phyloP scores from a whole-genome alignment of 2,329 filamentous ascomycete species.

The Hypoxylon sp. region DNA sequence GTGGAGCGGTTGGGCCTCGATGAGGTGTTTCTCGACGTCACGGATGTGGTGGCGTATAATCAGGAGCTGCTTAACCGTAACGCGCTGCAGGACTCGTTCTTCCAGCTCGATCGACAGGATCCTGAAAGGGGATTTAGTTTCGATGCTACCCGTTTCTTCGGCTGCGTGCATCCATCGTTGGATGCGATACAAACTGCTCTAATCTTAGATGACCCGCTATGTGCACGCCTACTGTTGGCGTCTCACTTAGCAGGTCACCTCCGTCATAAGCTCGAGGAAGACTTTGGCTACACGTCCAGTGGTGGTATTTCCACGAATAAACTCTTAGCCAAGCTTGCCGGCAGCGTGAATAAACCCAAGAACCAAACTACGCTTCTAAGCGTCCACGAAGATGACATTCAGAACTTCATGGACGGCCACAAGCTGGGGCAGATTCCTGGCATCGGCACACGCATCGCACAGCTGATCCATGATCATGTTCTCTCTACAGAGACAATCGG shows the following conservation, averaged over 20 bases:
- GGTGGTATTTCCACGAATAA: conserved; percentile 91
- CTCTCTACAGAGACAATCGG: conserved; percentile 44
- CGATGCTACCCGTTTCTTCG: conserved; percentile 73
- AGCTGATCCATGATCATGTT: conserved; percentile 70
- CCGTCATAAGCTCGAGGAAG: conserved; percentile 74
- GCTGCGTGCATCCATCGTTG: conserved; percentile 57
- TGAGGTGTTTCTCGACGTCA: conserved; percentile 87
- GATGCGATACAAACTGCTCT: conserved; percentile 35
- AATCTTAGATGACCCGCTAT: conserved; percentile 51
- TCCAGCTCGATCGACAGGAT: conserved; percentile 76
- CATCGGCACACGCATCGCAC: conserved; percentile 81
- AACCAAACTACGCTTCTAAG: conserved; percentile 86
- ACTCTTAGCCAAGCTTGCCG: conserved; percentile 83
- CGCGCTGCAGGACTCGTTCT: conserved; percentile 75
- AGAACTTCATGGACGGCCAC: conserved; percentile 76
- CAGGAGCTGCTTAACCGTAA: conserved; percentile 72
- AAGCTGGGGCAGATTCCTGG: conserved; percentile 84
- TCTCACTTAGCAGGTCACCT: conserved; percentile 83
- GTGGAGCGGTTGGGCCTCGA: conserved; percentile 89
- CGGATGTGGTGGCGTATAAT: conserved; percentile 87
- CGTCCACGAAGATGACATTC: conserved; percentile 64
- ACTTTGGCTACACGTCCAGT: conserved; percentile 86
- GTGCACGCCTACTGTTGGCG: conserved; percentile 74
- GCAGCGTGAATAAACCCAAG: conserved; percentile 84
- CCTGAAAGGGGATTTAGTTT: conserved; percentile 83